phyloP scores from a whole-genome alignment of 2,329 filamentous ascomycete species.

The Xylaria sp. region DNA sequence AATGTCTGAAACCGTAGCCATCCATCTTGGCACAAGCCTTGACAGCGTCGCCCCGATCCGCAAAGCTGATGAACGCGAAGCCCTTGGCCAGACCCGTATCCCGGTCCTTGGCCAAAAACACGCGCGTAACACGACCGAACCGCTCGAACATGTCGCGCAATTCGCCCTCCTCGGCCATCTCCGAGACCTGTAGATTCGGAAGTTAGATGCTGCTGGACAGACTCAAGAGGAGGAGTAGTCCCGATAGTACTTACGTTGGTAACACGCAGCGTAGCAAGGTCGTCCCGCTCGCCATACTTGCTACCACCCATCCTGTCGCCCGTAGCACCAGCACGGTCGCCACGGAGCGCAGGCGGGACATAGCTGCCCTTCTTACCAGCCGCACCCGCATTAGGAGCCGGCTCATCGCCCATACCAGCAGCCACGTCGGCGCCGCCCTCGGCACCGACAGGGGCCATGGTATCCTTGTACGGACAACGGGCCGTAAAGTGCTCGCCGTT shows the following conservation, averaged over 20 bases:
- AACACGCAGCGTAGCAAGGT: constrained; percentile 90
- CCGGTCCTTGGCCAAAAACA: constrained; percentile 96
- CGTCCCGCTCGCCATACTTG: constrained; percentile 90
- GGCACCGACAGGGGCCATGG: constrained; percentile 83
- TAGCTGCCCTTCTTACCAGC: constrained; percentile 72
- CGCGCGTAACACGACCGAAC: constrained; percentile 91
- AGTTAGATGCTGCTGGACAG: not conserved
- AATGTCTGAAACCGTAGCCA: constrained; percentile 83
- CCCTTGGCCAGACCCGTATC: constrained; percentile 96
- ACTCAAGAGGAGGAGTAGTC: not conserved
- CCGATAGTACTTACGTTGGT: constrained; percentile 73
- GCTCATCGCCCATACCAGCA: constrained; percentile 50
- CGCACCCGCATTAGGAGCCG: constrained; percentile 39
- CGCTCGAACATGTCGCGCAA: constrained; percentile 97
- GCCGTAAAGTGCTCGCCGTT: constrained; percentile 98
- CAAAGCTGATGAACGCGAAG: constrained; percentile 97
- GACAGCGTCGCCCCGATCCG: constrained; percentile 81
- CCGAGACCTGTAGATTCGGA: constrained; percentile 62
- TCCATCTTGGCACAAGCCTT: constrained; percentile 97
- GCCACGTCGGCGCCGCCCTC: constrained; percentile 46
- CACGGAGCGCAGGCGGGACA: constrained; percentile 87
- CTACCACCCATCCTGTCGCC: constrained; percentile 80
- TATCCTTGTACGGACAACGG: constrained; percentile 99
- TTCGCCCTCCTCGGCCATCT: constrained; percentile 94
- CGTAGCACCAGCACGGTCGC: constrained; percentile 52